These are phyloP conservation scores for Notholithocarpus densiflorus DNA, from an alignment of 306 rosid species.

Conservation along the genomic window DNA sequence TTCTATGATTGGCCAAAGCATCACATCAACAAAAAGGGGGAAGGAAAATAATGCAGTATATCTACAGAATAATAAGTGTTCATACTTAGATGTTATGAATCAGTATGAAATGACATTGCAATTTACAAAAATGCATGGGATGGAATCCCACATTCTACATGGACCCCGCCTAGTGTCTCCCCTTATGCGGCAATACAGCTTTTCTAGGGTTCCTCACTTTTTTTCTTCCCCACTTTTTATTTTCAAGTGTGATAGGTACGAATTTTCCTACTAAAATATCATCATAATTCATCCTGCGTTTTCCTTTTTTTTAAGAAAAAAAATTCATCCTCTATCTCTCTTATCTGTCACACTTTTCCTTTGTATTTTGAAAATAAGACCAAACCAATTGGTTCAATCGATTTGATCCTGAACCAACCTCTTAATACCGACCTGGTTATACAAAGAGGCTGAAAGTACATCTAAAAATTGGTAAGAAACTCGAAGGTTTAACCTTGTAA, in stretches of 20 bases:
- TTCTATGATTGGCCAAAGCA: too few relatives aligned
- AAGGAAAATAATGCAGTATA: too few relatives aligned
- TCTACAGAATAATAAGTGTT: too few relatives aligned
- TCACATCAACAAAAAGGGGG: too few relatives aligned
- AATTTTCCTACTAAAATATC: neutral
- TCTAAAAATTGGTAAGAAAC: too few relatives aligned
- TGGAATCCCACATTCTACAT: slow-evolving; percentile 47
- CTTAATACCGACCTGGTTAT: too few relatives aligned
- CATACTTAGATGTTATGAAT: neutral
- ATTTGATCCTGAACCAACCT: too few relatives aligned
- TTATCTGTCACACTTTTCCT: neutral
- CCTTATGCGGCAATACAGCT: slow-evolving; percentile 55
- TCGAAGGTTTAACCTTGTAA: too few relatives aligned
- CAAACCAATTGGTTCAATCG: too few relatives aligned
- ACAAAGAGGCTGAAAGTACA: too few relatives aligned
- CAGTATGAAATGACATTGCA: slow-evolving; percentile 30
- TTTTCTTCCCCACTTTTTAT: neutral
- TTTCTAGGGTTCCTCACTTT: slow-evolving; percentile 23
- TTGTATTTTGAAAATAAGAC: too few relatives aligned
- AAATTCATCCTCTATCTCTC: neutral
- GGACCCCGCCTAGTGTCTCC: slow-evolving; percentile 62
- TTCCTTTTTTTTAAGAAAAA: too few relatives aligned
- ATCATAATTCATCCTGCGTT: slow-evolving; percentile 14
- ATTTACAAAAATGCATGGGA: slow-evolving; percentile 43
- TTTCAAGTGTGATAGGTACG: neutral